Conservation (phyloP, 768 basidiomycete species). For the Boletus pseudopeckii region DNA sequence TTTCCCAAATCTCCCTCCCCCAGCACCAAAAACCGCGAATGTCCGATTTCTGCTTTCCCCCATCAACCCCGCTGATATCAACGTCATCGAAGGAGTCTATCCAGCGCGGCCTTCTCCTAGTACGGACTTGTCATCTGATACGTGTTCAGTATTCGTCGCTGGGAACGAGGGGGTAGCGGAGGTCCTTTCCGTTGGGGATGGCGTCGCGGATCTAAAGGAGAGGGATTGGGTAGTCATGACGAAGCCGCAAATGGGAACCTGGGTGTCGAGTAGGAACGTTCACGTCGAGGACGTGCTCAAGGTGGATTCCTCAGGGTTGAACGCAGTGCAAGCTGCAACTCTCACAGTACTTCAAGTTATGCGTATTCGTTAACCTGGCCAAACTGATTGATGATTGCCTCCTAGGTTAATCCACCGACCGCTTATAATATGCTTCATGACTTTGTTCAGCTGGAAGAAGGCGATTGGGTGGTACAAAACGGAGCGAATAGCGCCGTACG, state of each 20-base stretch:
- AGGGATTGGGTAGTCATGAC: conserved; percentile 77
- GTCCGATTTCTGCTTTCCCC: conserved; percentile 67
- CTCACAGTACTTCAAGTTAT: conserved; percentile 47
- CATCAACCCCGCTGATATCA: conserved; percentile 80
- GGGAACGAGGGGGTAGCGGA: conserved; percentile 79
- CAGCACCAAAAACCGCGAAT: conserved; percentile 57
- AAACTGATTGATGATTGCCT: neutral
- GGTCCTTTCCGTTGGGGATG: conserved; percentile 58
- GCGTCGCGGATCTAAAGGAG: conserved; percentile 43
- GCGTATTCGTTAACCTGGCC: conserved; percentile 13
- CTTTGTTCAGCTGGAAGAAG: conserved; percentile 58
- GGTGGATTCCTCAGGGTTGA: conserved; percentile 50
- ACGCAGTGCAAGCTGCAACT: conserved; percentile 68
- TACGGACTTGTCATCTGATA: conserved; percentile 34
- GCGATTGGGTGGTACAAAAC: conserved; percentile 84
- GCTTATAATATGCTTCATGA: conserved; percentile 80
- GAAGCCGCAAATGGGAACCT: conserved; percentile 70
- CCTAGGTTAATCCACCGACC: conserved; percentile 77
- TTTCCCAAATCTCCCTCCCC: conserved; percentile 50
- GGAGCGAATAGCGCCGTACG: conserved; percentile 81
- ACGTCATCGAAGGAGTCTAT: conserved; percentile 81
- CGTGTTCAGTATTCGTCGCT: conserved; percentile 50
- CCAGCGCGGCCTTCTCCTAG: conserved; percentile 54
- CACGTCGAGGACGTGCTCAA: conserved; percentile 54
- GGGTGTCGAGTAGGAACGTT: conserved; percentile 59